phyloP scores from a whole-genome alignment of 2,329 filamentous ascomycete genomes.

The Talaromyces piceae region DNA sequence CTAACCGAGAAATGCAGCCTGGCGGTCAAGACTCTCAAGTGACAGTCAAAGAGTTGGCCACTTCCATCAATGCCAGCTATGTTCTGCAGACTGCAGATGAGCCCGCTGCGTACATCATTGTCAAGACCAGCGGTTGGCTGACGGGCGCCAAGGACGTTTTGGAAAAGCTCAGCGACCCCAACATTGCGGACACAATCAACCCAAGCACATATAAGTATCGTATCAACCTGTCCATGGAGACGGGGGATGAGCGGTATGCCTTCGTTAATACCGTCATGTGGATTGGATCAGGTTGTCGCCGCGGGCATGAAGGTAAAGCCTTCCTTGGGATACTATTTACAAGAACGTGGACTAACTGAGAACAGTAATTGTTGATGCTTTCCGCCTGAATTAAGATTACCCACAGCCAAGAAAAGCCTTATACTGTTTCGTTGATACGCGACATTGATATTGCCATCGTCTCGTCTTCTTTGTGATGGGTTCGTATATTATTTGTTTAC shows the following conservation, averaged over 20 bases:
- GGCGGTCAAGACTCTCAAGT: slow-evolving; percentile 45
- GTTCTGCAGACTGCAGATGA: slow-evolving; percentile 46
- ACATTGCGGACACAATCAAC: slow-evolving; percentile 39
- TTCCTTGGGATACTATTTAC: neutral
- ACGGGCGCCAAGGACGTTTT: slow-evolving; percentile 43
- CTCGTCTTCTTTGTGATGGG: neutral
- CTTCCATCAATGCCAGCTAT: slow-evolving; percentile 38
- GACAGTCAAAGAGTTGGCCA: slow-evolving; percentile 41
- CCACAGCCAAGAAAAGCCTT: neutral
- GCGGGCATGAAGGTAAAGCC: slow-evolving; percentile 37
- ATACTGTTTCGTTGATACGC: neutral
- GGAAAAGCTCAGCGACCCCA: slow-evolving; percentile 40
- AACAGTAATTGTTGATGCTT: slow-evolving; percentile 30
- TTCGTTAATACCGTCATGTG: slow-evolving; percentile 46
- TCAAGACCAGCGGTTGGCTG: slow-evolving; percentile 42
- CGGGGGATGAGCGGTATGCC: slow-evolving; percentile 43
- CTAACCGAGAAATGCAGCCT: slow-evolving; percentile 26
- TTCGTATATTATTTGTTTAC: slow-evolving; percentile 2
- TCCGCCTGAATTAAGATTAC: slow-evolving; percentile 26
- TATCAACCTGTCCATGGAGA: slow-evolving; percentile 42
- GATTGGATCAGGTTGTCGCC: slow-evolving; percentile 43
- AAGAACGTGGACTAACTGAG: slow-evolving; percentile 6
- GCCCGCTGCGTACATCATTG: slow-evolving; percentile 42
- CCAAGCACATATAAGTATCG: slow-evolving; percentile 44
- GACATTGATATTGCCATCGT: neutral